phyloP scores from a whole-genome alignment of 768 basidiomycete genomes.

The Phlebiopsis gigantea region DNA sequence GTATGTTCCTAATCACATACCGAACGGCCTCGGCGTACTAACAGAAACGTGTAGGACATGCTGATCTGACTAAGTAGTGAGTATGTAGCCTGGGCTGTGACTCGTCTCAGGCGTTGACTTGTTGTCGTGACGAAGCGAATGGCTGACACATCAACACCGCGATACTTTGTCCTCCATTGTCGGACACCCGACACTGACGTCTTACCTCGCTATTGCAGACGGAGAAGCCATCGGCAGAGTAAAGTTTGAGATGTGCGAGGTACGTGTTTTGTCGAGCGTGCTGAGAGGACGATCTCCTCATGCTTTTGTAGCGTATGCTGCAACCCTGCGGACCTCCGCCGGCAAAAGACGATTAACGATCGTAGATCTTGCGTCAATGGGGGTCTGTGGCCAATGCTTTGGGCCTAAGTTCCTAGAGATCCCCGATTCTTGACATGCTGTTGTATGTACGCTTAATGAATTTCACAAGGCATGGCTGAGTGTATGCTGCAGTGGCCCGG shows the following conservation, averaged over 20 bases:
- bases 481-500: not conserved
- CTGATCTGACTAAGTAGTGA: conserved; percentile 93
- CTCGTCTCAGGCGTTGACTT: not conserved
- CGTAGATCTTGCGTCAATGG: not conserved
- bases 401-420: not conserved
- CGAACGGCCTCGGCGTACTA: conserved; percentile 4
- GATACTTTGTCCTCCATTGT: conserved; percentile 93
- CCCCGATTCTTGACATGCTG: not conserved
- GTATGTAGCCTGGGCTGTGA: conserved; percentile 24
- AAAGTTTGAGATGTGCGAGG: conserved; percentile 96
- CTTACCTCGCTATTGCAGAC: conserved; percentile 90
- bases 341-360: conserved; percentile 17
- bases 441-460: not conserved
- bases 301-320: conserved; percentile 37
- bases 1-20: conserved; percentile 37
- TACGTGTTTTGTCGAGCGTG: conserved; percentile 27
- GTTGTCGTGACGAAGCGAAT: conserved; percentile 59
- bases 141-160: conserved; percentile 96
- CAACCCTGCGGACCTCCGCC: conserved; percentile 52
- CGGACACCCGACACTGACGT: conserved; percentile 81
- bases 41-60: conserved; percentile 64
- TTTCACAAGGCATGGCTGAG: not conserved
- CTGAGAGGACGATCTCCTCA: not conserved
- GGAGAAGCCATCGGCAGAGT: conserved; percentile 86
- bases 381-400: not conserved